Conservation (phyloP, 257 asterid species). For the Mentha longifolia region DNA sequence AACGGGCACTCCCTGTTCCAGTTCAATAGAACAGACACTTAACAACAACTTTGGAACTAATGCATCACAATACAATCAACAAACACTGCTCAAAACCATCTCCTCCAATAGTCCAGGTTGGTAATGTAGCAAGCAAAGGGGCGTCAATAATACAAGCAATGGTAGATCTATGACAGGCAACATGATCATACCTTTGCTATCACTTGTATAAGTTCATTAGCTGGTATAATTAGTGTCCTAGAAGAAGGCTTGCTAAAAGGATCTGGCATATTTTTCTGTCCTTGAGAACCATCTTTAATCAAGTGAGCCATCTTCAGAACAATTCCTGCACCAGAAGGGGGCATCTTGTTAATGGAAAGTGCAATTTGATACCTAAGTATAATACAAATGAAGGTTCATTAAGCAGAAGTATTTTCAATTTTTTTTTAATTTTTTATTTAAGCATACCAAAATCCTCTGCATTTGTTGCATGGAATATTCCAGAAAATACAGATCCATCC, state of each 20-base stretch:
- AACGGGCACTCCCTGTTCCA: conserved; percentile 77
- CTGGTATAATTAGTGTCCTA: conserved; percentile 69
- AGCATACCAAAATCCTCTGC: conserved; percentile 85
- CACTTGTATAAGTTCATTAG: conserved; percentile 90
- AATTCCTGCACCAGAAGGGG: conserved; percentile 59
- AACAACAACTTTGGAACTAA: conserved; percentile 25
- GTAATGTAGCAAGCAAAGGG: conserved; percentile 1
- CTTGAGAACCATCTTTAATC: conserved; percentile 71
- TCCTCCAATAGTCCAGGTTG: conserved; percentile 22
- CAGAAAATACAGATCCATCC: conserved; percentile 87
- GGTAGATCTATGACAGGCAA: conserved; percentile 1
- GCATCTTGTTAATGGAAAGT: neutral
- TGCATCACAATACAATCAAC: conserved; percentile 10
- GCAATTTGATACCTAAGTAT: conserved; percentile 12
- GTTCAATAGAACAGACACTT: conserved; percentile 17
- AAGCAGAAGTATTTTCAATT: conserved; percentile 6
- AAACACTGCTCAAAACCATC: conserved; percentile 21
- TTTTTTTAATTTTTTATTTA: conserved; percentile 11
- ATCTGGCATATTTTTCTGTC: conserved; percentile 52
- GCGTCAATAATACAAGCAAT: conserved; percentile 5
- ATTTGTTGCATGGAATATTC: conserved; percentile 83
- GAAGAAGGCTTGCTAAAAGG: conserved; percentile 57
- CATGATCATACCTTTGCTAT: conserved; percentile 71
- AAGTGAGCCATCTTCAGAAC: conserved; percentile 88
- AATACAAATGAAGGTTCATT: neutral